A percentile compares a stretch with the other conserved stretches of the same genome.
Conservation (phyloP, 1,284 basidiomycete genomes). For the Bondarzewia mesenterica region DNA sequence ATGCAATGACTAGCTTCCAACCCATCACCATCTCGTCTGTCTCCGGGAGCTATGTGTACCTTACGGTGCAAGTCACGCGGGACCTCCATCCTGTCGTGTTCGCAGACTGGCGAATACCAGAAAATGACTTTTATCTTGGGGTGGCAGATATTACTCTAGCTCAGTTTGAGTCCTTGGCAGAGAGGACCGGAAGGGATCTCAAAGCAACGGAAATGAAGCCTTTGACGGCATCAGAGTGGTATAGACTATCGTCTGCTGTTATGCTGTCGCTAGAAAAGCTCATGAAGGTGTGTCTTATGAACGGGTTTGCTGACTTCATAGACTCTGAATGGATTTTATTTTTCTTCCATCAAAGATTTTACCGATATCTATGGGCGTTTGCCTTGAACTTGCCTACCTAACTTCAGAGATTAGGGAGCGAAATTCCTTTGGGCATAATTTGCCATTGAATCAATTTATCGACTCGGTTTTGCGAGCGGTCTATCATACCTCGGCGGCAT, state of each 20-base stretch:
- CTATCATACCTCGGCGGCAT: slow-evolving; percentile 59
- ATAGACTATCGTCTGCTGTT: slow-evolving; percentile 37
- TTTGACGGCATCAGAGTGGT: slow-evolving; percentile 48
- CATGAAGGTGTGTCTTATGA: slow-evolving; percentile 44
- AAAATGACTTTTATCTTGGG: slow-evolving; percentile 67
- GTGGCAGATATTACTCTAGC: slow-evolving; percentile 77
- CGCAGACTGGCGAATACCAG: slow-evolving; percentile 65
- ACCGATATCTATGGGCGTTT: slow-evolving; percentile 67
- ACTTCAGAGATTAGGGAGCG: slow-evolving; percentile 34
- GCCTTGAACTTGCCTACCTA: slow-evolving; percentile 75
- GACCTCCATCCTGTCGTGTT: slow-evolving; percentile 86
- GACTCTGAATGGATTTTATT: slow-evolving; percentile 6
- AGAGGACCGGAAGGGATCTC: slow-evolving; percentile 37
- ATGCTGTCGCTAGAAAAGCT: slow-evolving; percentile 70
- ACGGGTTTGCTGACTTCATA: slow-evolving; percentile 1
- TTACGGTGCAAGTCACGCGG: slow-evolving; percentile 86
- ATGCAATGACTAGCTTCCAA: slow-evolving; percentile 46
- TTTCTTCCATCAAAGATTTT: slow-evolving; percentile 48
- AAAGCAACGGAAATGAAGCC: slow-evolving; percentile 20
- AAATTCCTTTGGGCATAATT: slow-evolving; percentile 38
- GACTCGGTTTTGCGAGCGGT: slow-evolving; percentile 78
- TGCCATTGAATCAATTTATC: slow-evolving; percentile 75
- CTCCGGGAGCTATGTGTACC: slow-evolving; percentile 80
- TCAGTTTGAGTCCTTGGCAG: slow-evolving; percentile 72
- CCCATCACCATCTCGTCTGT: slow-evolving; percentile 77